A percentile compares a stretch with the other conserved stretches of the same genome.
These are phyloP conservation scores for Mycena albidolilacea DNA, from an alignment of 768 basidiomycete genomes.

Conservation along the genomic window DNA sequence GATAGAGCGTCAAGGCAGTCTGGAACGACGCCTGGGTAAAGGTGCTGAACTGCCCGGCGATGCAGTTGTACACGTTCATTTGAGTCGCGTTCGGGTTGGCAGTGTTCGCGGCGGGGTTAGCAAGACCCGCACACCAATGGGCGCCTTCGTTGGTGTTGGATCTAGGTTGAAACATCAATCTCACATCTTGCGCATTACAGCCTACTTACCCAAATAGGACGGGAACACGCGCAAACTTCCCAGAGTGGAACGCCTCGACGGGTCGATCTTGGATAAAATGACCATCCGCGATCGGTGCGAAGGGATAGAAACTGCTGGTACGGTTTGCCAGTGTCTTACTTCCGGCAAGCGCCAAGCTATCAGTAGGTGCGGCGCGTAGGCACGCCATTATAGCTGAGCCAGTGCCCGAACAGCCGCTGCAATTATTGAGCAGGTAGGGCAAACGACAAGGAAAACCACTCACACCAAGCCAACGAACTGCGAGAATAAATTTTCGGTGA, in stretches of 20 bases:
- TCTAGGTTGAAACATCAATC: conserved; percentile 31
- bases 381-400: conserved; percentile 47
- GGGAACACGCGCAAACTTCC: conserved; percentile 56
- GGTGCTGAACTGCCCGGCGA: conserved; percentile 54
- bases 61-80: conserved; percentile 57
- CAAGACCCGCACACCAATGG: conserved; percentile 53
- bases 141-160: conserved; percentile 62
- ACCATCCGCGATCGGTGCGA: conserved; percentile 56
- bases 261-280: conserved; percentile 51
- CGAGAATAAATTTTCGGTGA: conserved; percentile 52
- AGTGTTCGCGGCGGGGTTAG: conserved; percentile 56
- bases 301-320: conserved; percentile 54
- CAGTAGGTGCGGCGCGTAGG: conserved; percentile 48
- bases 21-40: conserved; percentile 49
- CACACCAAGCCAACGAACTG: conserved; percentile 56
- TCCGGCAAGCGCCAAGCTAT: conserved; percentile 52
- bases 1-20: conserved; percentile 50
- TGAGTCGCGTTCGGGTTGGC: conserved; percentile 55
- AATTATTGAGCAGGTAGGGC: not conserved
- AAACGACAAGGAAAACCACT: conserved; percentile 23
- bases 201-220: conserved; percentile 55
- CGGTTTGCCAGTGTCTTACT: conserved; percentile 49
- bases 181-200: not conserved
- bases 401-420: conserved; percentile 37
- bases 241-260: conserved; percentile 56